phyloP scores from a whole-genome alignment of 2,329 filamentous ascomycete species.

The Monilinia polystroma region DNA sequence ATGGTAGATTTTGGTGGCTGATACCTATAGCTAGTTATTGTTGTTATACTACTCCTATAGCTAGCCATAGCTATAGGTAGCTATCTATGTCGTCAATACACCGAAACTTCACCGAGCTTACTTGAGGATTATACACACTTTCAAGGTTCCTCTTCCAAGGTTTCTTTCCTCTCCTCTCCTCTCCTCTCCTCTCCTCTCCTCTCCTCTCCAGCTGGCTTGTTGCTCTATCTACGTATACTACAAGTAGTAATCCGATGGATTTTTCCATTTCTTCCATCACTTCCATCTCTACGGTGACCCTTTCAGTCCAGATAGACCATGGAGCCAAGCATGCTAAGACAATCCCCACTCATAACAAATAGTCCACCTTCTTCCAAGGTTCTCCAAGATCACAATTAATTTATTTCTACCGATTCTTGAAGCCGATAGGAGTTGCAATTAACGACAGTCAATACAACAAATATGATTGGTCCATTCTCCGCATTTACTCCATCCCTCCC shows the following conservation, averaged over 20 bases:
- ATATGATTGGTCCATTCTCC: slow-evolving; percentile 6
- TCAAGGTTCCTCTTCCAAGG: no score
- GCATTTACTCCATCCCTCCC: not conserved
- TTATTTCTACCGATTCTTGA: slow-evolving; percentile 23
- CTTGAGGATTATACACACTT: not conserved
- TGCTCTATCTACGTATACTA: no score
- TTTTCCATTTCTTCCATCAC: no score
- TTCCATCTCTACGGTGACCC: not conserved
- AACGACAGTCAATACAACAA: slow-evolving; percentile 3
- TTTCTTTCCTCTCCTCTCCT: no score
- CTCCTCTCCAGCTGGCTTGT: no score
- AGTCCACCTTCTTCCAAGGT: slow-evolving; percentile 9
- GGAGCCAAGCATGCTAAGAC: not conserved
- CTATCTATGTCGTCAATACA: not conserved
- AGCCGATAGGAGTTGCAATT: slow-evolving; percentile 22
- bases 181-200: no score
- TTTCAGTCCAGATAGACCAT: no score
- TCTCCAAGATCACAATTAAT: not conserved
- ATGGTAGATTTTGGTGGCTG: not conserved
- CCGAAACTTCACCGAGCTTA: slow-evolving; percentile 15
- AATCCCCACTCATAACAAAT: not conserved
- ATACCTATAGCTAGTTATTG: no score
- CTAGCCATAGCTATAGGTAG: no score
- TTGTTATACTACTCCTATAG: no score
- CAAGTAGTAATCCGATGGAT: no score